Evolutionary conservation across 768 basidiomycete genomes (phyloP), one percentile per base, ranked within the genome.

Genomic region (Lactarius trivialis): DNA sequence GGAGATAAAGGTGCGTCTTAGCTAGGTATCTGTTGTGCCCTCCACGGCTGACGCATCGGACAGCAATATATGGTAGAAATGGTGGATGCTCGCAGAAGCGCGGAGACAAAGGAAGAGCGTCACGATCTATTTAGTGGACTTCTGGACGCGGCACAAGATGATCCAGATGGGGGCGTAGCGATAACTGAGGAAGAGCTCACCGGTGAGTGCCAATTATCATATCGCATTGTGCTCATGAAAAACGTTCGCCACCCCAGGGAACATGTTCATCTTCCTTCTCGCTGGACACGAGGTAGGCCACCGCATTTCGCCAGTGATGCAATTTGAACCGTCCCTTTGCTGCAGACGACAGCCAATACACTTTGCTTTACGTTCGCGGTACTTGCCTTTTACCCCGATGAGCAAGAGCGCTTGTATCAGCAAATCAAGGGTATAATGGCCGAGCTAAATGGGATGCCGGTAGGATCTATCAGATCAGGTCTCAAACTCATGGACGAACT

Each of bases 371-470:
- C 75, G 0, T 72, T 80, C 56, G 79, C 70, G 4, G 61, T 80
- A 50, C 71, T 81, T 3, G 80, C 80, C 0, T 67, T 79, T 9
- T 70, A 76, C 61, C 72, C 70, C 1, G 76, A 78, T 1, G 73
- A 77, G 59, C 80, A 81, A 67, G 77, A 74, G 56, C 74, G 70
- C 51, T 61, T 77, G 33, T 76, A 71, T 60, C 59, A 72, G 60
- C 76, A 73, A 60, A 75, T 77, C 60, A 72, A 68, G 21, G 57
- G 61, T 5, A 67, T 77, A 4, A 62, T 77, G 34, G 62, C 73
- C 19, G 68, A 73, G 8, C 51, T 61, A 55, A 74, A 74, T 48
- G 26, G 60, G 32, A n/a, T 52, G 6, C 62, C 60, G 17, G 63
- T 66, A 30, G 3, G 65, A 32, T 12, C 32, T 21, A 11, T 30